Evolutionary conservation across 2,329 filamentous ascomycete genomes (phyloP).

Genomic region (Aspergillus tubingensis): DNA sequence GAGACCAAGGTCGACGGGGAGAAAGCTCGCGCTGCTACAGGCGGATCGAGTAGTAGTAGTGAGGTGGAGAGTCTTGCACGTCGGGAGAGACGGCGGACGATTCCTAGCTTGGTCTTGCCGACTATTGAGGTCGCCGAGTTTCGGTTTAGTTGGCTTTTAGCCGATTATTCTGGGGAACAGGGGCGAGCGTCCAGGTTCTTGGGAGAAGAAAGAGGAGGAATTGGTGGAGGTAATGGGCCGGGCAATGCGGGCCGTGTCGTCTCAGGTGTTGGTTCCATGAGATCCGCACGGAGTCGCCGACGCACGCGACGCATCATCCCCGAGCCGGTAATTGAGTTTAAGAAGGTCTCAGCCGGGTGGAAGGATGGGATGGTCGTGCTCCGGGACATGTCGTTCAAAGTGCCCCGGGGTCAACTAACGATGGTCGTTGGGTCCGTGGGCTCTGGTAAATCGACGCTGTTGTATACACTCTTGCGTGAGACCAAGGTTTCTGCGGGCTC

Average conservation of each 20-base stretch:
- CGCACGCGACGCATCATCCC: background rate
- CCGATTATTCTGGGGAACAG: background rate
- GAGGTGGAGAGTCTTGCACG: background rate
- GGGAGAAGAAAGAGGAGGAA: too few relatives aligned
- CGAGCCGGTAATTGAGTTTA: background rate
- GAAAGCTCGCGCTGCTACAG: background rate
- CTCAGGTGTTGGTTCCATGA: background rate
- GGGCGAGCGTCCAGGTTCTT: background rate
- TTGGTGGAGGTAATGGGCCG: too few relatives aligned
- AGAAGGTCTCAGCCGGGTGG: background rate
- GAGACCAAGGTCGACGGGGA: background rate
- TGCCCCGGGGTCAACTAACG: conserved; percentile 11
- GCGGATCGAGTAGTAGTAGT: background rate
- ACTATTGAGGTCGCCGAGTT: background rate
- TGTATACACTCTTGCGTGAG: conserved; percentile 22
- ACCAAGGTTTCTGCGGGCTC: conserved; percentile 1
- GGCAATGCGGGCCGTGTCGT: background rate
- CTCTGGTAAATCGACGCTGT: conserved; percentile 21
- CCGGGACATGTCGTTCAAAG: background rate
- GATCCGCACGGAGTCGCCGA: background rate
- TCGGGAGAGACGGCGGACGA: background rate
- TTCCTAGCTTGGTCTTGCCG: background rate
- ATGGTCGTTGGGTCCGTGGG: conserved; percentile 31
- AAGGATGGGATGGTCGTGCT: background rate
- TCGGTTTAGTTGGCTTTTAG: background rate